phyloP scores from a whole-genome alignment of 768 basidiomycete genomes.

The Auriscalpium vulgare region DNA sequence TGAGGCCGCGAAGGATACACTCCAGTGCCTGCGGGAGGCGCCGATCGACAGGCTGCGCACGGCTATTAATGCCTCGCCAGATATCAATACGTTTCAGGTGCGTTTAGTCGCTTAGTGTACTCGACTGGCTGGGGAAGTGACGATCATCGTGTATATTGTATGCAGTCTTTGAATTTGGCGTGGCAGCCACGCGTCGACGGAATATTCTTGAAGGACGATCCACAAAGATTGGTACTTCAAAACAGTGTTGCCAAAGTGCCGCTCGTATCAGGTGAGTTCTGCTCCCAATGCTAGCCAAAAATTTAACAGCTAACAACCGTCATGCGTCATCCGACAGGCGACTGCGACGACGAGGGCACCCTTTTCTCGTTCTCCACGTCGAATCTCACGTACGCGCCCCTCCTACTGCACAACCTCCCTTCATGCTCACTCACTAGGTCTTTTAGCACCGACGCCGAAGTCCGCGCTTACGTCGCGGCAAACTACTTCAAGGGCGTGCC shows the following conservation, averaged over 20 bases:
- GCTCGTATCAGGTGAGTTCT: no score
- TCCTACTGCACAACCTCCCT: no score
- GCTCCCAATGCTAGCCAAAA: no score
- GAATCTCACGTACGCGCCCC: no score
- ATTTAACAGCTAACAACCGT: no score
- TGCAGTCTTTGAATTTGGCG: neutral
- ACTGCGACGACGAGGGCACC: no score
- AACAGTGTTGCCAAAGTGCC: no score
- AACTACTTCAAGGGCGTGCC: no score
- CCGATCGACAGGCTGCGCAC: neutral
- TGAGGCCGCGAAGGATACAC: neutral
- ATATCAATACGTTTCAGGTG: neutral
- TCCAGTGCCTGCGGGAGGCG: constrained; percentile 10
- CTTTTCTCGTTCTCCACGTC: no score
- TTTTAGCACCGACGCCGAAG: neutral
- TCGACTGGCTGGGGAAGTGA: no score
- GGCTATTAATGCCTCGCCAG: neutral
- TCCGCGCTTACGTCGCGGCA: neutral
- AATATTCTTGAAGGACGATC: constrained; percentile 10
- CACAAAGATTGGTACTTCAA: neutral
- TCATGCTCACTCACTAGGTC: neutral
- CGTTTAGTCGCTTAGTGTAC: neutral
- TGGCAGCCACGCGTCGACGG: constrained; percentile 12
- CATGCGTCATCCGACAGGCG: no score
- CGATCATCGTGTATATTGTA: neutral